These are phyloP conservation scores for Taiozyma sp. DNA, from an alignment of 1,139 yeast species.

Conservation along the genomic window DNA sequence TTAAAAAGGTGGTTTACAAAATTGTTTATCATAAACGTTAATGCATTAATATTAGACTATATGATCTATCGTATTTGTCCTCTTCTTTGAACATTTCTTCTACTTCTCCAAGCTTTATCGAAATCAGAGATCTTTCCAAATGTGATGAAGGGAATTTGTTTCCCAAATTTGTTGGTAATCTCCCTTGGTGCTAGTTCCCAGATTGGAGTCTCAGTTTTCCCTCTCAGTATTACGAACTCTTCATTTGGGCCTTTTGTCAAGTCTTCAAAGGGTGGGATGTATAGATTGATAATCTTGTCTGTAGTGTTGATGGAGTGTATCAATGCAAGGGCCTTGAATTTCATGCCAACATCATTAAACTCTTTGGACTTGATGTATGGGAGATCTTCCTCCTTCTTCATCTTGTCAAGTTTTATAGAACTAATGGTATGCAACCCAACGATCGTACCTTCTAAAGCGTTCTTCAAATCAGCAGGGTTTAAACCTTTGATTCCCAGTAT, in stretches of 20 bases:
- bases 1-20: not conserved
- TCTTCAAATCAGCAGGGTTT: conserved; percentile 32
- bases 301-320: conserved; percentile 58
- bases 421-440: conserved; percentile 41
- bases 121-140: conserved; percentile 37
- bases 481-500: conserved; percentile 30
- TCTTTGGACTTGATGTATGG: conserved; percentile 12
- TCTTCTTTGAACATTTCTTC: conserved; percentile 61
- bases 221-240: conserved; percentile 51
- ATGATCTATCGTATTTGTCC: conserved; percentile 26
- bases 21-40: not conserved
- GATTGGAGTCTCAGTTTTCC: conserved; percentile 60
- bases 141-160: conserved; percentile 47
- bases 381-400: conserved; percentile 7
- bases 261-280: conserved; percentile 40
- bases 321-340: conserved; percentile 42
- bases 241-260: conserved; percentile 9
- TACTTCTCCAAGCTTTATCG: conserved; percentile 58
- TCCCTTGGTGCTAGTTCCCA: conserved; percentile 32
- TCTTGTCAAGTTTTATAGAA: conserved; percentile 8
- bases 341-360: conserved; percentile 10
- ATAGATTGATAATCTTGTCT: conserved; percentile 44
- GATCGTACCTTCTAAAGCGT: conserved; percentile 49
- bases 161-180: conserved; percentile 16
- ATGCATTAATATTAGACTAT: not conserved